Evolutionary conservation across 345 rosid genomes (phyloP).

Genomic region (Geranium rotundifolium): DNA sequence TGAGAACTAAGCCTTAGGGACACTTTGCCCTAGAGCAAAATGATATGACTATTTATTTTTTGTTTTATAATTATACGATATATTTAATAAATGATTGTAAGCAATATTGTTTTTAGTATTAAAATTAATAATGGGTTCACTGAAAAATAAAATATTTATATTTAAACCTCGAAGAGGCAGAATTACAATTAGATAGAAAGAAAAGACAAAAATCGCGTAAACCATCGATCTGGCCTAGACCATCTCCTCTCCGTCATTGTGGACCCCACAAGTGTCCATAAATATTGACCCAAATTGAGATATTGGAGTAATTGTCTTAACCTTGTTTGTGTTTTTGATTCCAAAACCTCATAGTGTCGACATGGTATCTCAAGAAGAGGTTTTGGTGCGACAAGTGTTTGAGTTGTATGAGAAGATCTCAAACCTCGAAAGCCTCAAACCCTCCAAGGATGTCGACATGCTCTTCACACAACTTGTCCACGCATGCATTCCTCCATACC

Average conservation of each 20-base stretch:
- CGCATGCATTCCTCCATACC: slow-evolving; percentile 73
- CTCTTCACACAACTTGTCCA: slow-evolving; percentile 69
- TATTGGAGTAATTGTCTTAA: slow-evolving; percentile 12
- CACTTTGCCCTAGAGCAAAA: no score
- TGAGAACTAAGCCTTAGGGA: no score
- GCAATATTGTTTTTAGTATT: no score
- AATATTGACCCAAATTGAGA: neutral
- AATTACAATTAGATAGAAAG: no score
- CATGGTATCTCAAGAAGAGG: slow-evolving; percentile 71
- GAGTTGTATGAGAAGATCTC: slow-evolving; percentile 59
- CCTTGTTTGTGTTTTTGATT: neutral
- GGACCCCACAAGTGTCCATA: neutral
- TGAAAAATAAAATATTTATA: no score
- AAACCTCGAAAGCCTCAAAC: slow-evolving; percentile 53
- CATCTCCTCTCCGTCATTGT: neutral
- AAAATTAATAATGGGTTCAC: no score
- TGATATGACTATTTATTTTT: no score
- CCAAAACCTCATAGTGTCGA: slow-evolving; percentile 43
- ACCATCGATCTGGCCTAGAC: no score
- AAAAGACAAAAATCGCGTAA: no score
- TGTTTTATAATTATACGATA: no score
- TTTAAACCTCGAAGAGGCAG: no score
- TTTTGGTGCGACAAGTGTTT: slow-evolving; percentile 38
- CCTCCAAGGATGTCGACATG: slow-evolving; percentile 70
- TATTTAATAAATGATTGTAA: no score